Percentiles rank a stretch among this genome's conserved stretches.
These are phyloP conservation scores for Manihot esculenta DNA, from an alignment of 441 rosid genomes.

Conservation along the genomic window DNA sequence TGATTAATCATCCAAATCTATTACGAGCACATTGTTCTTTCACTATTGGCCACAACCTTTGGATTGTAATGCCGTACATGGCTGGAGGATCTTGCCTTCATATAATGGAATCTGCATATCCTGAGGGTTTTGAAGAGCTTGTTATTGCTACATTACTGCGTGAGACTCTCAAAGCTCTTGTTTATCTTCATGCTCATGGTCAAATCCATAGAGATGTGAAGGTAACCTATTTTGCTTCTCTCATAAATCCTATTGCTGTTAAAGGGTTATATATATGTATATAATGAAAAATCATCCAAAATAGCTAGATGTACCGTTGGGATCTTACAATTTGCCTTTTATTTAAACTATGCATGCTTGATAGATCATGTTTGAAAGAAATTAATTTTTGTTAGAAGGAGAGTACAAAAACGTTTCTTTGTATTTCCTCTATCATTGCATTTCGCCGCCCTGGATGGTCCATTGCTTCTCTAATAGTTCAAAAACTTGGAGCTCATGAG, in stretches of 20 bases:
- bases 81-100: constrained; percentile 98
- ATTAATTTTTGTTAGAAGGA: background rate
- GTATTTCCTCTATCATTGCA: no score
- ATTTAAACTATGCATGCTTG: background rate
- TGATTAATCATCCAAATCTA: constrained; percentile 89
- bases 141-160: constrained; percentile 84
- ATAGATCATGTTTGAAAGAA: constrained; percentile 1
- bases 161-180: constrained; percentile 95
- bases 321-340: background rate
- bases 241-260: constrained; percentile 1
- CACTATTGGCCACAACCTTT: constrained; percentile 75
- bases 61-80: constrained; percentile 99
- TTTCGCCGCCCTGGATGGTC: no score
- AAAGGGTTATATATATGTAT: background rate
- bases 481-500: no score
- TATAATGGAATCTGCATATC: constrained; percentile 79
- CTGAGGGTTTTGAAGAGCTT: constrained; percentile 95
- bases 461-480: no score
- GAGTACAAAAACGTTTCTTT: background rate
- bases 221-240: constrained; percentile 43
- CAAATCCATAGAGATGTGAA: constrained; percentile 98
- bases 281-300: background rate
- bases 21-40: constrained; percentile 95
- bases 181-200: constrained; percentile 94
- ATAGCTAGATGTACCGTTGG: background rate